These are phyloP conservation scores for Allium fistulosum DNA, from an alignment of 106 monocot genomes.

Conservation along the genomic window DNA sequence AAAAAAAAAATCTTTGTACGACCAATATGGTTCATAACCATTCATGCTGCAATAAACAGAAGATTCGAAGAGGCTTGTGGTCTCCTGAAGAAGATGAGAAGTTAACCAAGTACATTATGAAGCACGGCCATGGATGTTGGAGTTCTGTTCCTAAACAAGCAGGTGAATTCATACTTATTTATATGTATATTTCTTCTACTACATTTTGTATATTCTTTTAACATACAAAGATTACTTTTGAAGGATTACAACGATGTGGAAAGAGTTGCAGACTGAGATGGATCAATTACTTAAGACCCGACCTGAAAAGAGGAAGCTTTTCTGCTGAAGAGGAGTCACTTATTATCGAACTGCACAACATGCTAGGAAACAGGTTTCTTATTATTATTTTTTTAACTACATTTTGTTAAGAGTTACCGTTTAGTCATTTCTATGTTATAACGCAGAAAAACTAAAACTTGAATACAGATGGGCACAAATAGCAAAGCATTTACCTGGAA, in stretches of 20 bases:
- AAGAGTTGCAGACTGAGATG: conserved; percentile 92
- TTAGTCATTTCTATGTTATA: too few species aligned
- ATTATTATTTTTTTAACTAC: too few species aligned
- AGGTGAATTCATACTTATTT: conserved; percentile 9
- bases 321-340: conserved; percentile 9
- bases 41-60: conserved; percentile 70
- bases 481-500: conserved; percentile 16
- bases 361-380: conserved; percentile 9
- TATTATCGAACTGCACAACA: conserved; percentile 11
- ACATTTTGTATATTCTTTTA: too few species aligned
- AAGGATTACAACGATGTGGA: conserved; percentile 66
- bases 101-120: conserved; percentile 47
- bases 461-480: conserved; percentile 12
- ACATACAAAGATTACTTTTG: background rate
- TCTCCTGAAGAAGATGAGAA: conserved; percentile 28
- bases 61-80: conserved; percentile 72
- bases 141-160: conserved; percentile 67
- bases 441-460: background rate
- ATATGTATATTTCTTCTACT: background rate
- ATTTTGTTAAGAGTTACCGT: too few species aligned
- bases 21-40: conserved; percentile 40
- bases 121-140: conserved; percentile 74
- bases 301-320: conserved; percentile 20
- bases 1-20: background rate
- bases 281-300: conserved; percentile 82